phyloP scores from a whole-genome alignment of 768 basidiomycete species.

The Butyriboletus loyo region DNA sequence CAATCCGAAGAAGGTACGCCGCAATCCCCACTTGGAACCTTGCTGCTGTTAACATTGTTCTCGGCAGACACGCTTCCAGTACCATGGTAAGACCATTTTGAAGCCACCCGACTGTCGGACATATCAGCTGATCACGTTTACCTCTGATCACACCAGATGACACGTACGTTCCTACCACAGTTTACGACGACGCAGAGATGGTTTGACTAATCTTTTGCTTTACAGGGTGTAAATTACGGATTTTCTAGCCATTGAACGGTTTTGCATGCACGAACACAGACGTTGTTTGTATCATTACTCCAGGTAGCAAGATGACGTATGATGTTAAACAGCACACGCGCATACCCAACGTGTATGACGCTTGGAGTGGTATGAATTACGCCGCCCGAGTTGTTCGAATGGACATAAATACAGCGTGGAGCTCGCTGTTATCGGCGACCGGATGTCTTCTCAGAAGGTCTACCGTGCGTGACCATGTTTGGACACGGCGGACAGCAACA shows the following conservation, averaged over 20 bases:
- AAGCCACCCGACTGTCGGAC: neutral
- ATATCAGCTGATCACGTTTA: slow-evolving; percentile 14
- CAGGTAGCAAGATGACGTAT: slow-evolving; percentile 3
- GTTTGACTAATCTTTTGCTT: slow-evolving; percentile 2
- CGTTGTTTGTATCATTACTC: slow-evolving; percentile 21
- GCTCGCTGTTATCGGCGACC: neutral
- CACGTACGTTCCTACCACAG: slow-evolving; percentile 43
- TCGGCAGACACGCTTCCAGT: slow-evolving; percentile 71
- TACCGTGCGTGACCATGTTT: neutral
- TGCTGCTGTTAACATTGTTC: slow-evolving; percentile 9
- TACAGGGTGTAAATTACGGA: slow-evolving; percentile 35
- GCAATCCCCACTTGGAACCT: neutral
- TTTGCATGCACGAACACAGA: slow-evolving; percentile 20
- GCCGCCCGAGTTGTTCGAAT: neutral
- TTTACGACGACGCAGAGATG: neutral
- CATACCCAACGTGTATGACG: neutral
- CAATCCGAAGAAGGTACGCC: slow-evolving; percentile 79
- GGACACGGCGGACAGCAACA: neutral
- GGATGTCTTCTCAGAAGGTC: neutral
- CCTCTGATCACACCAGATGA: slow-evolving; percentile 43
- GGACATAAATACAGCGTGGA: neutral
- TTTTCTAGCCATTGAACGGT: slow-evolving; percentile 5
- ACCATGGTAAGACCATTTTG: slow-evolving; percentile 56
- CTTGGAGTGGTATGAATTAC: neutral
- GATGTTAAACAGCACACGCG: neutral